A percentile compares a stretch with the other conserved stretches of the same genome.
Evolutionary conservation across 2,329 filamentous ascomycete genomes (phyloP).

Genomic region (Cyanodermella asteris): DNA sequence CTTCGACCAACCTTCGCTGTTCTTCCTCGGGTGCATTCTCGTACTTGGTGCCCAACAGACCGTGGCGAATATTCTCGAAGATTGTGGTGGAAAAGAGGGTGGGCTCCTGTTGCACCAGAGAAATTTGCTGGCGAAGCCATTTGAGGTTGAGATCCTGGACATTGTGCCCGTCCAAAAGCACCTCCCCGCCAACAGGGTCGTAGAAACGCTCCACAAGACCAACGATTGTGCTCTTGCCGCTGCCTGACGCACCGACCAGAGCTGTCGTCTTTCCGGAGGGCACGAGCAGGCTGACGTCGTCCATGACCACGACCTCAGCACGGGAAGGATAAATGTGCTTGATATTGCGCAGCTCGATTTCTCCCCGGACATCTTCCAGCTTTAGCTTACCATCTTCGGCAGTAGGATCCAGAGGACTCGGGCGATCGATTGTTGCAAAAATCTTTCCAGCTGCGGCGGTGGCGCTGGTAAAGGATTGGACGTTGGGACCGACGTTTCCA

Average conservation of each 20-base stretch:
- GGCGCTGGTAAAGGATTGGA: conserved; percentile 66
- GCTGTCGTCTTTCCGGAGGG: conserved; percentile 84
- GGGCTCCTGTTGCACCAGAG: conserved; percentile 82
- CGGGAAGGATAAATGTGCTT: conserved; percentile 91
- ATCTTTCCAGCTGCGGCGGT: conserved; percentile 78
- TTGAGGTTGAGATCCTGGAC: conserved; percentile 62
- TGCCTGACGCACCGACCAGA: conserved; percentile 80
- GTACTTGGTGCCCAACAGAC: conserved; percentile 62
- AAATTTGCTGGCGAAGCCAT: conserved; percentile 83
- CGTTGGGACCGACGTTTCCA: conserved; percentile 67
- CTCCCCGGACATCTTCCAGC: conserved; percentile 51
- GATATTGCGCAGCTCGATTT: conserved; percentile 58
- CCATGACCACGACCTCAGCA: conserved; percentile 74
- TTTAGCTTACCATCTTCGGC: conserved; percentile 48
- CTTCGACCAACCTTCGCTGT: conserved; percentile 47
- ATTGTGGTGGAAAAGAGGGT: conserved; percentile 79
- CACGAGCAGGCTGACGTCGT: conserved; percentile 56
- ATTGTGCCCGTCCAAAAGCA: conserved; percentile 66
- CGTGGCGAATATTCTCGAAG: conserved; percentile 72
- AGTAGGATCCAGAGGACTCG: conserved; percentile 62
- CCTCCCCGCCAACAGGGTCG: conserved; percentile 57
- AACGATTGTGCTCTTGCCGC: conserved; percentile 85
- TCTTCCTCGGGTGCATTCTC: conserved; percentile 47
- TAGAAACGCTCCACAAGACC: conserved; percentile 90
- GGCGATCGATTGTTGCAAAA: conserved; percentile 75